These are phyloP conservation scores for Alternaria consortialis DNA, from an alignment of 2,329 filamentous ascomycete species.

Conservation along the genomic window DNA sequence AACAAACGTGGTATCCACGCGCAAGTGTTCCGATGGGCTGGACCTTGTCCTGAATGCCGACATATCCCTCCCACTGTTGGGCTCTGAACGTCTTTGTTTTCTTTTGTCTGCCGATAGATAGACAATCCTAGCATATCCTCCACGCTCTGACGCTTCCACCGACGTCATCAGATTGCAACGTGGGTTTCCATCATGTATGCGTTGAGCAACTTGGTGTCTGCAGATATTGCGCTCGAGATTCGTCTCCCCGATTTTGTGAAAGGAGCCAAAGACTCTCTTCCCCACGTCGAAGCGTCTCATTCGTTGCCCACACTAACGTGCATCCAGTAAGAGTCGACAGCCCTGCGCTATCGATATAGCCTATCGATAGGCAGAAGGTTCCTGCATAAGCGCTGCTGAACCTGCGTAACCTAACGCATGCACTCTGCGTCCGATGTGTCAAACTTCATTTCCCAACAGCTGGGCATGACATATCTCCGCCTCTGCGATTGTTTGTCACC, in stretches of 20 bases:
- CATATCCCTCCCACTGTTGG: neutral
- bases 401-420: conserved; percentile 7
- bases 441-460: conserved; percentile 7
- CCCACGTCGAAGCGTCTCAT: neutral
- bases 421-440: conserved; percentile 1
- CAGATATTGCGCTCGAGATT: conserved; percentile 8
- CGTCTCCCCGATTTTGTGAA: conserved; percentile 4
- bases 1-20: neutral
- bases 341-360: conserved; percentile 14
- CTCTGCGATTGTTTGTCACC: neutral
- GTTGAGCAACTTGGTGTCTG: neutral
- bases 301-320: neutral
- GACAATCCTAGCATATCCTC: neutral
- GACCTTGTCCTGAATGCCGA: conserved; percentile 1
- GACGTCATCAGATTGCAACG: conserved; percentile 5
- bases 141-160: neutral
- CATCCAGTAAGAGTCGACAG: conserved; percentile 3
- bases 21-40: neutral
- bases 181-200: neutral
- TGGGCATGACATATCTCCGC: neutral
- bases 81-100: conserved; percentile 5
- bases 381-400: conserved; percentile 29
- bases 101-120: neutral
- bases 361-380: conserved; percentile 26
- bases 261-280: neutral